Evolutionary conservation across 108 stramenopile species (phyloP), one percentile per base, ranked within the genome.

Genomic region (Cyclotella sp.): DNA sequence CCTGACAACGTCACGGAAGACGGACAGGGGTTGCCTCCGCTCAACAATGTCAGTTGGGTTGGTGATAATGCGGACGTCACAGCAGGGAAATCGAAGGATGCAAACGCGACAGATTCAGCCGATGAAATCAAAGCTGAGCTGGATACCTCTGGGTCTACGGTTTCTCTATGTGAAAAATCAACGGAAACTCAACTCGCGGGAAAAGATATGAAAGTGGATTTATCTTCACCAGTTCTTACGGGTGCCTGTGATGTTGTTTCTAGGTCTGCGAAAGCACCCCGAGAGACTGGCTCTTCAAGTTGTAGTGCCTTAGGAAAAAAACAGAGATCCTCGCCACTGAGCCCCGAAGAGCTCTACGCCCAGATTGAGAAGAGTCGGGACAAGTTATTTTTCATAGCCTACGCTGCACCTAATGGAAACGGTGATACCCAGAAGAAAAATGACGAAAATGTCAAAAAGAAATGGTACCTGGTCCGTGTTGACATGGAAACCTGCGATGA

Each of bases 311-410:
- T 24, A 1, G 19, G 24, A 12, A 3, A 55, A 8, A 24, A 55
- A 12, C n/a, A 24, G 55, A 55, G 24, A 55, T 22, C 22, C 3
- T 3, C 9, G 18, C 47, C 15, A 49, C 47, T 49, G n/a, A 49
- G 52, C 4, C 62, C 77, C 0, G 39, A 69, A 53, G 60, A 81
- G 39, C 46, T 81, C 22, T 63, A 70, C 72, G n/a, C 40, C n/a
- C 72, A n/a, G n/a, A 81, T 81, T 39, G 44, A 63, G 30, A 53
- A 54, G 12, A 63, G 61, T 40, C 66, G 79, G 24, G 79, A 81
- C n/a, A 81, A 74, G 34, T 47, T 81, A 27, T 81, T 81, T 58
- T 81, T 81, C 73, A 74, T 81, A 51, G 66, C 73, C 39, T 81
- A 74, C 52, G 18, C 57, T 44, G 16, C 30, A 13, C 16, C 22